These are phyloP conservation scores for Adansonia gregorii DNA, from an alignment of 441 rosid species.

Conservation along the genomic window DNA sequence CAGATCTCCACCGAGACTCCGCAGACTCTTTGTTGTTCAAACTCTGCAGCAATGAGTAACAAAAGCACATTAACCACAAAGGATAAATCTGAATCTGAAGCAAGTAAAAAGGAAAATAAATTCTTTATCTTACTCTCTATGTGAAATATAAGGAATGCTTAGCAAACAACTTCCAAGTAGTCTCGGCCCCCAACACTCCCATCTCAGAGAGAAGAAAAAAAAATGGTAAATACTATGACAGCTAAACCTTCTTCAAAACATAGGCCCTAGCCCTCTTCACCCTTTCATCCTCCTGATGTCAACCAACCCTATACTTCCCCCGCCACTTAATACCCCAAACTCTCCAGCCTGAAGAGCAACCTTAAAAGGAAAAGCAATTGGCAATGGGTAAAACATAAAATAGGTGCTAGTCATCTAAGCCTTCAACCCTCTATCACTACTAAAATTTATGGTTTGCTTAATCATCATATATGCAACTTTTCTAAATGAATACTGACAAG, in stretches of 20 bases:
- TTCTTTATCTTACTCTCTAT: neutral
- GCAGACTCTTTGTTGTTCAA: slow-evolving; percentile 61
- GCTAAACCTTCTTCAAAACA: neutral
- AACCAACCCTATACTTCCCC: neutral
- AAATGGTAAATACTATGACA: neutral
- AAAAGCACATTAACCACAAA: slow-evolving; percentile 12
- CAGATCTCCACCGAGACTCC: slow-evolving; percentile 75
- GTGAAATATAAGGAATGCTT: neutral
- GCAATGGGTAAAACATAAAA: neutral
- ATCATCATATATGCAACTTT: slow-evolving; percentile 7
- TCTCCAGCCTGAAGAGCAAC: neutral
- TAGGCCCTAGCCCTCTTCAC: neutral
- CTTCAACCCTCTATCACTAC: slow-evolving; percentile 2
- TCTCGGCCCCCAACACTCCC: neutral
- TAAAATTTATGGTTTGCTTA: neutral
- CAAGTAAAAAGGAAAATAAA: slow-evolving; percentile 11
- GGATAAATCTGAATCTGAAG: slow-evolving; percentile 18
- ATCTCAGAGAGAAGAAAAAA: neutral
- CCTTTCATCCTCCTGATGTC: neutral
- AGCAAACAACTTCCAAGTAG: slow-evolving; percentile 1
- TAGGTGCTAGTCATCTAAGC: neutral
- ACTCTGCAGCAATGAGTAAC: slow-evolving; percentile 47
- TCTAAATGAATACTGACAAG: neutral
- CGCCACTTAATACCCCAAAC: neutral
- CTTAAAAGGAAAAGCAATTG: slow-evolving; percentile 3